These are phyloP conservation scores for Boletus semigastroideus DNA, from an alignment of 1,284 basidiomycete species.

Conservation along the genomic window DNA sequence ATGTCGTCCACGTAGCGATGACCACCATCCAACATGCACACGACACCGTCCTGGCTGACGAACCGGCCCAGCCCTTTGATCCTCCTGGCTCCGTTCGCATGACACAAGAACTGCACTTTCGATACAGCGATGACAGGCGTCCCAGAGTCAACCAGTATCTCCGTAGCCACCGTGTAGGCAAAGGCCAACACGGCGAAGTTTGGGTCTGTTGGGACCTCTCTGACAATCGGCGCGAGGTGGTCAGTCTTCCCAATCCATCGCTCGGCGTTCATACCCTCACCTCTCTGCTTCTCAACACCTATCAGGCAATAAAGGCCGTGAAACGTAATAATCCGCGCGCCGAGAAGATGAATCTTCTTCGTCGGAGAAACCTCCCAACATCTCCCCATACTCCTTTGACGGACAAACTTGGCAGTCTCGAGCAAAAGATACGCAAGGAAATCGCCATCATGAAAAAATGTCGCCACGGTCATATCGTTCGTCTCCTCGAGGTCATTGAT, in stretches of 20 bases:
- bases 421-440: slow-evolving; percentile 83
- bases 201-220: slow-evolving; percentile 65
- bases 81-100: slow-evolving; percentile 56
- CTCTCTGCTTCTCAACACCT: slow-evolving; percentile 6
- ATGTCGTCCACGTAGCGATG: slow-evolving; percentile 30
- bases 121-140: slow-evolving; percentile 36
- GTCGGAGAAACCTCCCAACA: slow-evolving; percentile 52
- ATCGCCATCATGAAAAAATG: slow-evolving; percentile 99
- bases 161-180: slow-evolving; percentile 67
- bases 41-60: slow-evolving; percentile 15
- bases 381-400: slow-evolving; percentile 52
- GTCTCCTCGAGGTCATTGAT: slow-evolving; percentile 93
- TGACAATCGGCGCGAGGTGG: slow-evolving; percentile 39
- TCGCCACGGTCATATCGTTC: slow-evolving; percentile 88
- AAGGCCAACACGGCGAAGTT: slow-evolving; percentile 82
- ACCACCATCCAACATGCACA: slow-evolving; percentile 24
- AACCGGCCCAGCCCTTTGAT: slow-evolving; percentile 40
- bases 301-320: slow-evolving; percentile 83
- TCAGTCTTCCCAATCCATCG: slow-evolving; percentile 29
- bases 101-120: slow-evolving; percentile 50
- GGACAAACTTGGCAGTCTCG: slow-evolving; percentile 67
- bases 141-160: slow-evolving; percentile 80
- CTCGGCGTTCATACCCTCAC: slow-evolving; percentile 7
- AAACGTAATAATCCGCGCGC: slow-evolving; percentile 56
- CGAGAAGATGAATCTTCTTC: slow-evolving; percentile 62